Evolutionary conservation across 129 eudicot genomes (phyloP).

Genomic region (Rutidosis leptorrhynchoides): DNA sequence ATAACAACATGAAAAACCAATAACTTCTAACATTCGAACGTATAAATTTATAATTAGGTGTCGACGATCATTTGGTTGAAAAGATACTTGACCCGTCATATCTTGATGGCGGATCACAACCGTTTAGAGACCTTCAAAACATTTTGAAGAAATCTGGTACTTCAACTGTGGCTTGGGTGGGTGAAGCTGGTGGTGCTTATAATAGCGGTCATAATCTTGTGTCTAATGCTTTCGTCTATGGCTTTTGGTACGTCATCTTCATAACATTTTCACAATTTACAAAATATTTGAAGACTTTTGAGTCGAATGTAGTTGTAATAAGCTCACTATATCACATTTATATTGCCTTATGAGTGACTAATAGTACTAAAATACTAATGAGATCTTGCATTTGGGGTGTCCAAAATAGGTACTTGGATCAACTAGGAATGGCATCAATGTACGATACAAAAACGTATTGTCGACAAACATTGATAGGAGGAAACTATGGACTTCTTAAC

Average conservation of each 20-base stretch:
- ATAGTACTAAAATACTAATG: not conserved
- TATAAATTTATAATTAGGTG: conserved; percentile 31
- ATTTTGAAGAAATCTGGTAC: conserved; percentile 35
- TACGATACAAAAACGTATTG: conserved; percentile 56
- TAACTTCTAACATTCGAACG: not conserved
- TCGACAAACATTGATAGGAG: conserved; percentile 68
- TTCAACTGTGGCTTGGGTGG: conserved; percentile 68
- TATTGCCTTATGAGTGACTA: not conserved
- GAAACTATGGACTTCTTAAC: conserved; percentile 64
- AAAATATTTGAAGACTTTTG: not conserved
- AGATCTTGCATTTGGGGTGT: not conserved
- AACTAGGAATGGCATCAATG: conserved; percentile 61
- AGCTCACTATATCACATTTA: not conserved
- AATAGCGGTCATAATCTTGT: conserved; percentile 71
- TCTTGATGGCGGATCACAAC: conserved; percentile 48
- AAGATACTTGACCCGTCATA: conserved; percentile 58
- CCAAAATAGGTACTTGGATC: conserved; percentile 62
- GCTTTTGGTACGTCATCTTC: conserved; percentile 51
- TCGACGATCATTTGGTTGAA: conserved; percentile 42
- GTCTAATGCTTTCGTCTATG: conserved; percentile 49
- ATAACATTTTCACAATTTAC: not conserved
- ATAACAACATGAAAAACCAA: not conserved
- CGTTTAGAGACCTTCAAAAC: conserved; percentile 42
- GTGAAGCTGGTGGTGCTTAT: conserved; percentile 82
- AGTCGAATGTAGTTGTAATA: not conserved